These are phyloP conservation scores for Stephania yunnanensis DNA, from an alignment of 164 flowering plant species.

Conservation along the genomic window DNA sequence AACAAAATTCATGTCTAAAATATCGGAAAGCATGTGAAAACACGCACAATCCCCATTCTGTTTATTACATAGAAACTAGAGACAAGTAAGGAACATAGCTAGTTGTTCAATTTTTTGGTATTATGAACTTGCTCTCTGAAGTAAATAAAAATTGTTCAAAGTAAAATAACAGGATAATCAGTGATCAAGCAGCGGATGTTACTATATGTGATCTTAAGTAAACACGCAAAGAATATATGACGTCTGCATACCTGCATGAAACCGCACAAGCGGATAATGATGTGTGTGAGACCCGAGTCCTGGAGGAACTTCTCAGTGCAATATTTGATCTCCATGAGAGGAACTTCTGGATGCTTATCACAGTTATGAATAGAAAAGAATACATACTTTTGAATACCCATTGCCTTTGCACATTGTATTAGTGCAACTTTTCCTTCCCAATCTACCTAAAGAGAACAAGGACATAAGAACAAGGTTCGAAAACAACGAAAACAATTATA, in stretches of 20 bases:
- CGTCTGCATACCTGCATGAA: conserved; percentile 82
- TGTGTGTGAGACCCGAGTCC: conserved; percentile 68
- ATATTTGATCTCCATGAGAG: conserved; percentile 90
- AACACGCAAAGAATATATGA: not conserved
- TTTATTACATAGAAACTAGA: not conserved
- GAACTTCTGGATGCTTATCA: conserved; percentile 97
- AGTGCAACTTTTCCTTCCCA: conserved; percentile 99
- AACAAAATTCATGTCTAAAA: not conserved
- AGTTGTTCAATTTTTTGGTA: not conserved
- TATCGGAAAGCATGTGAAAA: not conserved
- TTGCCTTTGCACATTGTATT: conserved; percentile 97
- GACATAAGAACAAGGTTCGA: conserved; percentile 17
- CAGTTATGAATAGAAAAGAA: conserved; percentile 97
- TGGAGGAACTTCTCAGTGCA: conserved; percentile 92
- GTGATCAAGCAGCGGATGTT: too few relatives aligned
- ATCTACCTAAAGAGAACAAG: conserved; percentile 78
- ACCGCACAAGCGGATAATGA: conserved; percentile 78
- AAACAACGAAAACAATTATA: not conserved
- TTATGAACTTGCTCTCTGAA: not conserved
- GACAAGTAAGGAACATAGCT: not conserved
- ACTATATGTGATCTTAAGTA: not conserved
- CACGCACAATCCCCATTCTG: not conserved
- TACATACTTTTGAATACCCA: conserved; percentile 93
- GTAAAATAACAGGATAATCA: too few relatives aligned
- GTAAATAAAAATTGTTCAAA: not conserved